These are phyloP conservation scores for Exophiala oligosperma DNA, from an alignment of 2,329 filamentous ascomycete species.

Conservation along the genomic window DNA sequence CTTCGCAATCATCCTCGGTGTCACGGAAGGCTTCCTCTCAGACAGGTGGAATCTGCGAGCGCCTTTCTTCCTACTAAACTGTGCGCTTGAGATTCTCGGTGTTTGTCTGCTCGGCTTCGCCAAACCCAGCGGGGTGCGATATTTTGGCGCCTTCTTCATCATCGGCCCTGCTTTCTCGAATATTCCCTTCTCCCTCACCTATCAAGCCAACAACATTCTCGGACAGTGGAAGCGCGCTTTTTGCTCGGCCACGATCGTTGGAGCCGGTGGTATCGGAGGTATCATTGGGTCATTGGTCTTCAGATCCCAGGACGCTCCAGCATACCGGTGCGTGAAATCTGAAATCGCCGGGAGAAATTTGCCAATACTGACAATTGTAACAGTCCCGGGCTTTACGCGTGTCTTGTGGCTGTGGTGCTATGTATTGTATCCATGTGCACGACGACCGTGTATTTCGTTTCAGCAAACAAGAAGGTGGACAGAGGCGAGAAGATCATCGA, in stretches of 20 bases:
- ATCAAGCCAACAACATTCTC: slow-evolving; percentile 36
- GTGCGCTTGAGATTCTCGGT: slow-evolving; percentile 14
- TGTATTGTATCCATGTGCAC: slow-evolving; percentile 4
- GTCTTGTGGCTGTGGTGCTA: neutral
- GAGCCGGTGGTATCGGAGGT: too few relatives aligned
- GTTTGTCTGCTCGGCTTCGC: slow-evolving; percentile 23
- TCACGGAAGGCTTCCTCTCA: slow-evolving; percentile 25
- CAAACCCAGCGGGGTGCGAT: slow-evolving; percentile 35
- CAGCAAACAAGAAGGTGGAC: slow-evolving; percentile 50
- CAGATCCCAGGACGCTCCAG: too few relatives aligned
- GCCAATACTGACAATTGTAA: neutral
- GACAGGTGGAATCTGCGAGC: slow-evolving; percentile 25
- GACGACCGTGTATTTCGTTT: slow-evolving; percentile 56
- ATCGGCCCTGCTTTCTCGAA: slow-evolving; percentile 31
- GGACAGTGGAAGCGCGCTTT: slow-evolving; percentile 47
- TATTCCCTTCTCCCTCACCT: slow-evolving; percentile 32
- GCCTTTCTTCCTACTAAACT: slow-evolving; percentile 21
- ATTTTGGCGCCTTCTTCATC: slow-evolving; percentile 59
- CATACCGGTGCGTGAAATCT: neutral
- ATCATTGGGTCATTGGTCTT: too few relatives aligned
- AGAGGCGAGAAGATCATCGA: slow-evolving; percentile 53
- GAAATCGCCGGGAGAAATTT: neutral
- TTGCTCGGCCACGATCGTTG: slow-evolving; percentile 32
- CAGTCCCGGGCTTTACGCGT: slow-evolving; percentile 1
- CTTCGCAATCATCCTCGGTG: slow-evolving; percentile 37